Conservation (phyloP, 1,139 yeast genomes). For the Saccharomyces hybrid region DNA sequence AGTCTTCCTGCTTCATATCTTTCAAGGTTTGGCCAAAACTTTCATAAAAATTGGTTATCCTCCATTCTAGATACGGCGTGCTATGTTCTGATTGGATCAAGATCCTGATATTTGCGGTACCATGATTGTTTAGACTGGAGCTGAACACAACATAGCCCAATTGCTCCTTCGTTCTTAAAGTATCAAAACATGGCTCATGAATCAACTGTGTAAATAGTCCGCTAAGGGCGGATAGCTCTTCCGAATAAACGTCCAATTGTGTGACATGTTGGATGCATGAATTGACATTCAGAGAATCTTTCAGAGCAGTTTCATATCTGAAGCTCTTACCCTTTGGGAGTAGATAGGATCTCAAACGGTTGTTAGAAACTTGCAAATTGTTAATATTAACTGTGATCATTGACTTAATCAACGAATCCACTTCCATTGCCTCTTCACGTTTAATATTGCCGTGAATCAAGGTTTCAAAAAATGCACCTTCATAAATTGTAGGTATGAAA, state of each 20-base stretch:
- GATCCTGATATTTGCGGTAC: conserved; percentile 71
- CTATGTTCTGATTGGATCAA: conserved; percentile 80
- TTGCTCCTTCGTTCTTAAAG: conserved; percentile 87
- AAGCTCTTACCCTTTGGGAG: conserved; percentile 40
- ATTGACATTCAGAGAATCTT: too few species aligned
- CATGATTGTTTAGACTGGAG: conserved; percentile 59
- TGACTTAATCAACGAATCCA: conserved; percentile 38
- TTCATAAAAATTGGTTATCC: conserved; percentile 62
- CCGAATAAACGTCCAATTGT: conserved; percentile 51
- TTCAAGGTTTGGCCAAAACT: conserved; percentile 33
- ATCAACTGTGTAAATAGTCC: conserved; percentile 66
- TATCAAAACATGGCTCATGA: conserved; percentile 83
- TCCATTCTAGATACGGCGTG: conserved; percentile 62
- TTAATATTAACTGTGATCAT: conserved; percentile 20
- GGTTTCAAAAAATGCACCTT: conserved; percentile 50
- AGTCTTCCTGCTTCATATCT: conserved; percentile 52
- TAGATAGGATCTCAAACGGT: conserved; percentile 44
- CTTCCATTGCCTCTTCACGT: conserved; percentile 45
- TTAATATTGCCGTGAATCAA: conserved; percentile 75
- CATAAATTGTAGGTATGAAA: too few species aligned
- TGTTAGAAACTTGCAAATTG: conserved; percentile 32
- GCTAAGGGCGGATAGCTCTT: conserved; percentile 40
- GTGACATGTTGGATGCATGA: too few species aligned
- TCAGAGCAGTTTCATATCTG: conserved; percentile 51
- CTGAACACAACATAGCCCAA: conserved; percentile 86